Conservation (phyloP, 345 rosid genomes). For the Chamaenerion angustifolium region DNA sequence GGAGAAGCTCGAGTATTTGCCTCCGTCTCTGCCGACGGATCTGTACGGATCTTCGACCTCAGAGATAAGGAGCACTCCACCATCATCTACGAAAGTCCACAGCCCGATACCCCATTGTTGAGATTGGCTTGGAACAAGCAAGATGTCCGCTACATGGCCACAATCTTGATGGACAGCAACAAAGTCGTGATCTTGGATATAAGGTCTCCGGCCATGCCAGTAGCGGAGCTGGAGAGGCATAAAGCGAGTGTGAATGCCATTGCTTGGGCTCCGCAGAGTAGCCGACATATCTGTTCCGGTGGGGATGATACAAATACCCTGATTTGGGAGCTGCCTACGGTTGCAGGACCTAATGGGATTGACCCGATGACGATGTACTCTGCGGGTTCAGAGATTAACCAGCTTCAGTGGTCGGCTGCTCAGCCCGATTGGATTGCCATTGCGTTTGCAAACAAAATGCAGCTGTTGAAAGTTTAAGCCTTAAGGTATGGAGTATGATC, state of each 20-base stretch:
- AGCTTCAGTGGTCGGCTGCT: conserved; percentile 81
- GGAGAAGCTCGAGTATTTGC: conserved; percentile 95
- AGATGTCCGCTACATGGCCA: conserved; percentile 92
- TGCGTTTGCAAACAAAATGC: conserved; percentile 75
- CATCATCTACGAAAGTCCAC: conserved; percentile 81
- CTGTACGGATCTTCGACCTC: conserved; percentile 73
- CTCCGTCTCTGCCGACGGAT: conserved; percentile 85
- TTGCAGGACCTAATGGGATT: conserved; percentile 89
- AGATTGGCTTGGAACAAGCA: conserved; percentile 97
- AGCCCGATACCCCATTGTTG: conserved; percentile 82
- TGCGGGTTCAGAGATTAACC: conserved; percentile 75
- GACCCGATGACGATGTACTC: conserved; percentile 84
- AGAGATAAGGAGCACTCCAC: conserved; percentile 90
- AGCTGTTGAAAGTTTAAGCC: conserved; percentile 76
- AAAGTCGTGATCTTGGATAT: conserved; percentile 89
- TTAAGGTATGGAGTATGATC: too few species aligned
- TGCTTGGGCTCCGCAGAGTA: conserved; percentile 94
- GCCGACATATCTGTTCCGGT: conserved; percentile 66
- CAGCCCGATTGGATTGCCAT: conserved; percentile 89
- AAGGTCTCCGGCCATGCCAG: conserved; percentile 82
- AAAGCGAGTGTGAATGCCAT: conserved; percentile 81
- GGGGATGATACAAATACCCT: conserved; percentile 81
- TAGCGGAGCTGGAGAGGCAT: conserved; percentile 90
- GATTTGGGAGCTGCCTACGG: conserved; percentile 85
- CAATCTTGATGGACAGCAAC: conserved; percentile 79